Conservation (phyloP, 805 yeast species). For the Saccharomycopsis fermentans region DNA sequence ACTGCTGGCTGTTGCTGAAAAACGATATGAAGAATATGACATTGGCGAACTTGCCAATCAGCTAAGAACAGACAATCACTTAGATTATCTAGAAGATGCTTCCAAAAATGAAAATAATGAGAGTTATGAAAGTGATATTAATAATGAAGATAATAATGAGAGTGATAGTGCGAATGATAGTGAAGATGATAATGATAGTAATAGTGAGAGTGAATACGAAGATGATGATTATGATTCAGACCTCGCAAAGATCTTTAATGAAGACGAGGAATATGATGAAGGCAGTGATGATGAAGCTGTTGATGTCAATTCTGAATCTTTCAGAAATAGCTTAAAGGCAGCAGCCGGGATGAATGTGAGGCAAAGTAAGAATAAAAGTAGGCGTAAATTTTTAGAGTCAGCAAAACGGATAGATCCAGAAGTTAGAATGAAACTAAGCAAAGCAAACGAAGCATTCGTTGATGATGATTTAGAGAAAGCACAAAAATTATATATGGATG, state of each 20-base stretch:
- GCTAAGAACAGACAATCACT: not conserved
- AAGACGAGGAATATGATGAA: conserved; percentile 22
- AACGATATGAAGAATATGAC: not conserved
- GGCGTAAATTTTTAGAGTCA: conserved; percentile 22
- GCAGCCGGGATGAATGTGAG: conserved; percentile 47
- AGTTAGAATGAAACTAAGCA: conserved; percentile 51
- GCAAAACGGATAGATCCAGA: conserved; percentile 56
- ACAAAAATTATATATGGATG: conserved; percentile 49
- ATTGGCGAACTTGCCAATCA: not conserved
- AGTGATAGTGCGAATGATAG: not conserved
- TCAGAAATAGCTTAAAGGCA: conserved; percentile 54
- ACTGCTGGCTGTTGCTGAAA: not conserved
- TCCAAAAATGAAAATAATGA: conserved; percentile 16
- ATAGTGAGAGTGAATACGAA: conserved; percentile 16
- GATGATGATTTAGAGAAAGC: conserved; percentile 51
- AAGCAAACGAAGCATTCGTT: conserved; percentile 77
- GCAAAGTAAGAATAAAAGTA: conserved; percentile 27
- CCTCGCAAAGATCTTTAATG: conserved; percentile 5
- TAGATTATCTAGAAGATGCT: not conserved
- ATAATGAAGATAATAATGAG: conserved; percentile 7
- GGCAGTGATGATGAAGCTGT: conserved; percentile 33
- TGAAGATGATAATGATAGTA: conserved; percentile 17
- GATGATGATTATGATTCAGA: conserved; percentile 31
- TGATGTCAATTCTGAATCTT: conserved; percentile 22
- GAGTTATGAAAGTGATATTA: conserved; percentile 5